These are phyloP conservation scores for Cryptococcus maquisensis DNA, from an alignment of 1,284 basidiomycete species.

Conservation along the genomic window DNA sequence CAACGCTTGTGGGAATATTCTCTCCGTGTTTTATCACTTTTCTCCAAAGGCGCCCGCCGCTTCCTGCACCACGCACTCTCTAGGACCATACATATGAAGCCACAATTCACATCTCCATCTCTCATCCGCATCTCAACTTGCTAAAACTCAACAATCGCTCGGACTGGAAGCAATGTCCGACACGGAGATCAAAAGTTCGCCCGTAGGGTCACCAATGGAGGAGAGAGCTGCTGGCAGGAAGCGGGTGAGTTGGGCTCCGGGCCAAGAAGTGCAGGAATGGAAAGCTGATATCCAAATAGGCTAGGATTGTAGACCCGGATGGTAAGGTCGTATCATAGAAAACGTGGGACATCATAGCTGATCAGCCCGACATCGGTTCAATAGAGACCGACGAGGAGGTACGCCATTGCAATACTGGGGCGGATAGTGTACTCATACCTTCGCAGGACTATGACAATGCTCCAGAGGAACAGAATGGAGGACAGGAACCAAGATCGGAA, in stretches of 20 bases:
- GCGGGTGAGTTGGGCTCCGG: slow-evolving; percentile 26
- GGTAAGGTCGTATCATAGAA: slow-evolving; percentile 7
- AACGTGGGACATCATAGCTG: neutral
- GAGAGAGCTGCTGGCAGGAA: slow-evolving; percentile 25
- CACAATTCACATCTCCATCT: neutral
- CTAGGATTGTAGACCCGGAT: slow-evolving; percentile 38
- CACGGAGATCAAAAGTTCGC: slow-evolving; percentile 27
- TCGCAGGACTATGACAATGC: slow-evolving; percentile 5
- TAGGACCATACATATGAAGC: neutral
- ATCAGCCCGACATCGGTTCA: neutral
- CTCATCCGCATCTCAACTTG: neutral
- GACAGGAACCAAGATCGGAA: slow-evolving; percentile 76
- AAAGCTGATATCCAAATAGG: slow-evolving; percentile 17
- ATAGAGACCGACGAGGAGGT: slow-evolving; percentile 25
- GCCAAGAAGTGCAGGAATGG: neutral
- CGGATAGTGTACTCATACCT: neutral
- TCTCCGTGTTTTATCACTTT: slow-evolving; percentile 13
- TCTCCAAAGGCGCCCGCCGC: neutral
- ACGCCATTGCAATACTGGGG: neutral
- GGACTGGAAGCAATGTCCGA: slow-evolving; percentile 24
- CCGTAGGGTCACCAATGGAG: slow-evolving; percentile 9
- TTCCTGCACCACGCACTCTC: neutral
- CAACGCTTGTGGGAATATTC: neutral
- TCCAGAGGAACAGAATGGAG: slow-evolving; percentile 35
- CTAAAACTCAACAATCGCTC: neutral